phyloP scores from a whole-genome alignment of 345 rosid species.

The Clarkia xantiana region DNA sequence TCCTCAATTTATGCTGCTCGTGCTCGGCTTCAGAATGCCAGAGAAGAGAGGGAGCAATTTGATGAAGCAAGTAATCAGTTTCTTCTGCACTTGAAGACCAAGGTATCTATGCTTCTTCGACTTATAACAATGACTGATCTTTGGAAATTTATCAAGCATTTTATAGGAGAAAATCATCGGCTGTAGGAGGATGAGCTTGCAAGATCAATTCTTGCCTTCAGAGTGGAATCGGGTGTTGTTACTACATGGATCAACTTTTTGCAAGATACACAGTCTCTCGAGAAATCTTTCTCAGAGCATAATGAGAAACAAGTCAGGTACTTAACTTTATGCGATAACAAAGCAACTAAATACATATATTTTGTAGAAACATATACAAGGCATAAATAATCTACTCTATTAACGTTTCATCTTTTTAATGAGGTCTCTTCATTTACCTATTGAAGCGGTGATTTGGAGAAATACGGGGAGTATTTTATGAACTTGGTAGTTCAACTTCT shows the following conservation, averaged over 20 bases:
- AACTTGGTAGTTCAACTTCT: conserved; percentile 50
- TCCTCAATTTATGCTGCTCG: conserved; percentile 35
- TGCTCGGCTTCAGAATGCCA: conserved; percentile 56
- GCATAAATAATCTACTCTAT: too few species aligned
- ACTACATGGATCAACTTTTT: conserved; percentile 54
- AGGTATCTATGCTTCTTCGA: conserved; percentile 25
- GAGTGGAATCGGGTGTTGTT: conserved; percentile 67
- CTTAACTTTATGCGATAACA: neutral
- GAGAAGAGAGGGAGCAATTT: conserved; percentile 84
- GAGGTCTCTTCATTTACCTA: conserved; percentile 9
- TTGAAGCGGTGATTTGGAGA: conserved; percentile 62
- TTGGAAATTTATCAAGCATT: neutral
- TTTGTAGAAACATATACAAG: too few species aligned
- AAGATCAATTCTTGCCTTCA: conserved; percentile 46
- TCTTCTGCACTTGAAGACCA: conserved; percentile 54
- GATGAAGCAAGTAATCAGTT: conserved; percentile 86
- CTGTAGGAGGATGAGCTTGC: conserved; percentile 74
- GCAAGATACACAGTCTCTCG: conserved; percentile 53
- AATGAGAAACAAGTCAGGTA: conserved; percentile 71
- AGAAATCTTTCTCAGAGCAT: conserved; percentile 25
- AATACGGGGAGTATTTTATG: conserved; percentile 46
- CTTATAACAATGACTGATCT: too few species aligned
- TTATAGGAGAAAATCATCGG: conserved; percentile 6
- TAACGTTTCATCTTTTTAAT: conserved; percentile 7
- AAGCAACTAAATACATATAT: neutral